Evolutionary conservation across 192 early-diverging fungal species (phyloP).

Genomic region (Backusella psychrophila): DNA sequence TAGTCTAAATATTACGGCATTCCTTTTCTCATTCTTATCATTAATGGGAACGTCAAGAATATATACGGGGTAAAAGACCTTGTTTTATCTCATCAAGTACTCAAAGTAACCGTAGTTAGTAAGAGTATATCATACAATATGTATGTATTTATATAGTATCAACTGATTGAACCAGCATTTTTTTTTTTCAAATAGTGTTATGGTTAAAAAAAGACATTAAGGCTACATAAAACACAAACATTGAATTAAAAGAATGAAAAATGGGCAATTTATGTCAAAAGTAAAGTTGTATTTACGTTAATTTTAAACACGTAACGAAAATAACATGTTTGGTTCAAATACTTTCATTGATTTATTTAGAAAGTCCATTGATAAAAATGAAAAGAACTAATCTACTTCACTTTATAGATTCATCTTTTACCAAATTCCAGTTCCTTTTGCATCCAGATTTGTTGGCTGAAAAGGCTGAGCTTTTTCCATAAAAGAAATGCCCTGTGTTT

Average conservation of each 20-base stretch:
- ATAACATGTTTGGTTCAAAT: not conserved
- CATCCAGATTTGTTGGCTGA: slow-evolving; percentile 1
- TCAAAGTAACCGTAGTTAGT: too few relatives aligned
- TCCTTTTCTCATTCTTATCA: not conserved
- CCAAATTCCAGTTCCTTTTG: slow-evolving; percentile 31
- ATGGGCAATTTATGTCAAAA: not conserved
- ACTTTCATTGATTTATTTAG: not conserved
- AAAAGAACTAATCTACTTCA: not conserved
- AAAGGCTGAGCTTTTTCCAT: slow-evolving; percentile 43
- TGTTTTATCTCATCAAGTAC: too few relatives aligned
- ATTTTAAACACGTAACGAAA: not conserved
- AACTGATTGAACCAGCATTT: too few relatives aligned
- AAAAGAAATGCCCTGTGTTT: slow-evolving; percentile 61
- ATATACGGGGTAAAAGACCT: not conserved
- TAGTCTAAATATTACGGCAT: not conserved
- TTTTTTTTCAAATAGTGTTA: too few relatives aligned
- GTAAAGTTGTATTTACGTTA: not conserved
- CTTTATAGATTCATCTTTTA: not conserved
- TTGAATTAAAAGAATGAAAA: not conserved
- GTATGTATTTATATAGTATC: too few relatives aligned
- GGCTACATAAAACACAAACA: too few relatives aligned
- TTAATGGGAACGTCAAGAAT: not conserved
- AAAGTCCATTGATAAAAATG: not conserved
- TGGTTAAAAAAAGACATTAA: too few relatives aligned
- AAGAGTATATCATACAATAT: too few relatives aligned